A percentile compares a stretch with the other conserved stretches of the same genome.
phyloP scores from a whole-genome alignment of 805 yeast genomes.

The Candida nanaspora region DNA sequence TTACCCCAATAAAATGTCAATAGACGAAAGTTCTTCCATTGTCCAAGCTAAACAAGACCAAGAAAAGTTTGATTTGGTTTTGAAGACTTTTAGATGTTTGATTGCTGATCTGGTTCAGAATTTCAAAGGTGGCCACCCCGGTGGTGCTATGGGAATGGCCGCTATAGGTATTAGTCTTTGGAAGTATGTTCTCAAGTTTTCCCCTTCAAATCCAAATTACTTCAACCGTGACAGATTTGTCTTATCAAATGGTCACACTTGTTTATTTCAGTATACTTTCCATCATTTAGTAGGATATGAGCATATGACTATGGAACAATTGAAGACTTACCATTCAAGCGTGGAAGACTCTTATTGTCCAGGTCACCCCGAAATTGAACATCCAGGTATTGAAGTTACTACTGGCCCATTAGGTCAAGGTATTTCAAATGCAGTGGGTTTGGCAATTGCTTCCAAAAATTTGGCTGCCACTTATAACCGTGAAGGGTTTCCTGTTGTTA shows the following conservation, averaged over 20 bases:
- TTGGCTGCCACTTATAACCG: slow-evolving; percentile 28
- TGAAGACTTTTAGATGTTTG: slow-evolving; percentile 24
- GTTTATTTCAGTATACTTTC: slow-evolving; percentile 24
- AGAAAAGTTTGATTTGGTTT: slow-evolving; percentile 19
- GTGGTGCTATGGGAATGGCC: slow-evolving; percentile 35
- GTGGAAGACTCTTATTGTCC: slow-evolving; percentile 24
- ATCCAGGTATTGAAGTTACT: slow-evolving; percentile 30
- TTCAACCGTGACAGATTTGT: slow-evolving; percentile 33
- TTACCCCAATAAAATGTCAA: slow-evolving; percentile 16
- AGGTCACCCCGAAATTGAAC: slow-evolving; percentile 35
- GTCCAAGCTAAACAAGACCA: slow-evolving; percentile 10
- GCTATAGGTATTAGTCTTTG: slow-evolving; percentile 30
- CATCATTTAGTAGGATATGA: slow-evolving; percentile 26
- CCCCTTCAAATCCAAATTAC: slow-evolving; percentile 24
- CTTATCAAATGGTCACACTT: slow-evolving; percentile 31
- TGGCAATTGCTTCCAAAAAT: slow-evolving; percentile 31
- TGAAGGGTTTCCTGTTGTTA: slow-evolving; percentile 23
- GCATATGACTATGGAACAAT: slow-evolving; percentile 27
- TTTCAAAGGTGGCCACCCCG: slow-evolving; percentile 40
- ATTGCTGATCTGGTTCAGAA: slow-evolving; percentile 27
- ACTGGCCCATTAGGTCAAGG: slow-evolving; percentile 39
- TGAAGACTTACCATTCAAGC: slow-evolving; percentile 26
- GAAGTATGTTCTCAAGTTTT: slow-evolving; percentile 25
- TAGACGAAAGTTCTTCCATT: slow-evolving; percentile 2
- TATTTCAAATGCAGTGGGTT: slow-evolving; percentile 31